phyloP scores from a whole-genome alignment of 805 yeast genomes.

The Komagataella phaffii region DNA sequence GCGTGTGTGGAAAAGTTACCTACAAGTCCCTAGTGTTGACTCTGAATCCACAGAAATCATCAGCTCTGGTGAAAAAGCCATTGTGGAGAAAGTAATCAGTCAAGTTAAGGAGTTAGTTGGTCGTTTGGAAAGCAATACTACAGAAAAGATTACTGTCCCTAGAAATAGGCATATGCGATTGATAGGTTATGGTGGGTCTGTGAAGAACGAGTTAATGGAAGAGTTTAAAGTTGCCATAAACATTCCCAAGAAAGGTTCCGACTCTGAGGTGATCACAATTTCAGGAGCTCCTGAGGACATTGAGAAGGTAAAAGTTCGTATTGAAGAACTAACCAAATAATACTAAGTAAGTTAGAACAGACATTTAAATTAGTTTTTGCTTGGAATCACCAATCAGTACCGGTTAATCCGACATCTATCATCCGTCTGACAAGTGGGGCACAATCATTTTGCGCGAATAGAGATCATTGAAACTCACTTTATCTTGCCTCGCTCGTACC shows the following conservation, averaged over 20 bases:
- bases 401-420: not conserved
- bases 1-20: conserved; percentile 37
- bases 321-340: conserved; percentile 48
- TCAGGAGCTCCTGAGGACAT: conserved; percentile 57
- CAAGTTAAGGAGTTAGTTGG: conserved; percentile 51
- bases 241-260: conserved; percentile 50
- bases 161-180: conserved; percentile 62
- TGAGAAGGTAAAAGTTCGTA: conserved; percentile 47
- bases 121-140: conserved; percentile 45
- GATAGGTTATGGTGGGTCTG: conserved; percentile 72
- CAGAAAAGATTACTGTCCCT: conserved; percentile 43
- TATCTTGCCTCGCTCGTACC: conserved; percentile 14
- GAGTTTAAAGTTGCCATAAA: conserved; percentile 50
- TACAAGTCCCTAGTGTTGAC: conserved; percentile 58
- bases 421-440: not conserved
- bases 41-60: conserved; percentile 46
- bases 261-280: conserved; percentile 38
- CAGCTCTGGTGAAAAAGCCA: conserved; percentile 59
- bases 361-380: not conserved
- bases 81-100: conserved; percentile 56
- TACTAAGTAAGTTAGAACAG: conserved; percentile 9
- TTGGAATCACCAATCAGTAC: not conserved
- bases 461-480: not conserved
- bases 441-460: not conserved
- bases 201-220: conserved; percentile 58